phyloP scores from a whole-genome alignment of 2,329 filamentous ascomycete genomes.

The Helotiales sp. region DNA sequence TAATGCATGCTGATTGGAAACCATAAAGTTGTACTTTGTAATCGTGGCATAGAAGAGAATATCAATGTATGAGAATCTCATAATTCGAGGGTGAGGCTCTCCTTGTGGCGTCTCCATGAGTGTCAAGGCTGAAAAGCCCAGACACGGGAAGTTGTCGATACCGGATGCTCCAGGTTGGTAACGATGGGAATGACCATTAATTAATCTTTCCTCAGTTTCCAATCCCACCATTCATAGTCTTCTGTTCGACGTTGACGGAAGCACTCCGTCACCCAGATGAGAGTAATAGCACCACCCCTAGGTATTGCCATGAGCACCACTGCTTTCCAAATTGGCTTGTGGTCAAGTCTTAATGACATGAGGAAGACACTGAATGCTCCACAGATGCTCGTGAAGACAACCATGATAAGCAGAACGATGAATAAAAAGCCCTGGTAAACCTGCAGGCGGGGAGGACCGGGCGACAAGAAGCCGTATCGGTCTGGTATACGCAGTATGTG shows the following conservation, averaged over 20 bases:
- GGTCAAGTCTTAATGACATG: slow-evolving; percentile 5
- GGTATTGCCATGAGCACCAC: slow-evolving; percentile 6
- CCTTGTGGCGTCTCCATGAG: no score
- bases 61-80: no score
- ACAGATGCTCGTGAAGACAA: slow-evolving; percentile 9
- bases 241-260: background rate
- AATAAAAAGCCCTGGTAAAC: slow-evolving; percentile 9
- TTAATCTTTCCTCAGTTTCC: slow-evolving; percentile 14
- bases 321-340: slow-evolving; percentile 14
- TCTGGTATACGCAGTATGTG: slow-evolving; percentile 13
- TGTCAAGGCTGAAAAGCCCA: no score
- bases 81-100: no score
- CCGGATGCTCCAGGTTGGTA: no score
- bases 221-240: slow-evolving; percentile 13
- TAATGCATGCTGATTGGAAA: no score
- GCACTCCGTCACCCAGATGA: background rate
- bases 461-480: slow-evolving; percentile 12
- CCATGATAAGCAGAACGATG: slow-evolving; percentile 5
- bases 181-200: no score
- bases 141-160: no score
- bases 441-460: slow-evolving; percentile 9
- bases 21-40: no score
- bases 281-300: slow-evolving; percentile 6
- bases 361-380: slow-evolving; percentile 6
- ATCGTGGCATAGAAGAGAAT: no score